A percentile compares a stretch with the other conserved stretches of the same genome.
phyloP scores from a whole-genome alignment of 768 basidiomycete species.

The Dioszegia hungarica region DNA sequence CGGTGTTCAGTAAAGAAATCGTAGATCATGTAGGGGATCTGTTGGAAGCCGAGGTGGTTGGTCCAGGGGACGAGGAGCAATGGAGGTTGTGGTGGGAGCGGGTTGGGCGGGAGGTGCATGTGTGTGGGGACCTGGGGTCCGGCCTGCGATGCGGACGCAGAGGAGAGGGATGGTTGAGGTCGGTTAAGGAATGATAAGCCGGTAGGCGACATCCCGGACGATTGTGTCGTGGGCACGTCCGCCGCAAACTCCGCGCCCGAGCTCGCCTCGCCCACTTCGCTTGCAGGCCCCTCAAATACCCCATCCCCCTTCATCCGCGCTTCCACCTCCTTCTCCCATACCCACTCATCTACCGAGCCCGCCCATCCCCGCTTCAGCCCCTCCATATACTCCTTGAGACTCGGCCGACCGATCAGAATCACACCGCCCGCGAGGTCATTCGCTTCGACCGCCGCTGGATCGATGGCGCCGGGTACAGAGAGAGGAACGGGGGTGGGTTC shows the following conservation, averaged over 20 bases:
- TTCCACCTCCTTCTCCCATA: constrained; percentile 54
- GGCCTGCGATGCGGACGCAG: not conserved
- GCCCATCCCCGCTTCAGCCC: constrained; percentile 83
- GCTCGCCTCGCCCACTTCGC: too few species aligned
- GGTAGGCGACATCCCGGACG: not conserved
- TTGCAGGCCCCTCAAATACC: constrained; percentile 58
- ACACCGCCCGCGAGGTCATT: constrained; percentile 75
- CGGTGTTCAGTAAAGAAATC: constrained; percentile 85
- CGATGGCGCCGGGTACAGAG: constrained; percentile 49
- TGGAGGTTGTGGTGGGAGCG: constrained; percentile 70
- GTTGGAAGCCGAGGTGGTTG: constrained; percentile 66
- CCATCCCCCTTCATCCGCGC: constrained; percentile 64
- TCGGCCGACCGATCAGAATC: constrained; percentile 78
- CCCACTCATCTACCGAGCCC: constrained; percentile 60
- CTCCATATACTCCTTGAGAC: constrained; percentile 90
- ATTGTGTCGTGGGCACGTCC: constrained; percentile 48
- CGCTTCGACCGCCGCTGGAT: constrained; percentile 56
- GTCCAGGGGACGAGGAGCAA: constrained; percentile 53
- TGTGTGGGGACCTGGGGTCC: constrained; percentile 29
- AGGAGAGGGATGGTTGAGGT: constrained; percentile 18
- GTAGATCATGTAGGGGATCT: constrained; percentile 81
- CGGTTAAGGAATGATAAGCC: constrained; percentile 46
- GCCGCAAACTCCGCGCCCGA: too few species aligned
- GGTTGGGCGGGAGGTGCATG: constrained; percentile 55
- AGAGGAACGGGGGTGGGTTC: constrained; percentile 48